Conservation (phyloP, 75 land plant genomes). For the Selaginella tamariscina region DNA sequence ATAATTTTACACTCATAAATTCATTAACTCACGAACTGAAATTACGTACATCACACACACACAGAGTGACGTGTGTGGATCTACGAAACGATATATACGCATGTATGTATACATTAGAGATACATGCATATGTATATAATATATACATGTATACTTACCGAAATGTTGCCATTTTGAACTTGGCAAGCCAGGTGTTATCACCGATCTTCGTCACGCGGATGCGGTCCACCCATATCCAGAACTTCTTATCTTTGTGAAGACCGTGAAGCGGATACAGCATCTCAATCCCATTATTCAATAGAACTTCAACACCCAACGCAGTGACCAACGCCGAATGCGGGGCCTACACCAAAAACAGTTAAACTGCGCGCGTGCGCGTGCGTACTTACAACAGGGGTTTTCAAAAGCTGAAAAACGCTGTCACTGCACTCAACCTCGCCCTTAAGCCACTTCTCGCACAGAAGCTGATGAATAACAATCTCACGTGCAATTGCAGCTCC, state of each 20-base stretch:
- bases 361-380: background rate
- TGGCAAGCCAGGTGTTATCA: constrained; percentile 58
- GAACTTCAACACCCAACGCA: constrained; percentile 53
- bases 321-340: constrained; percentile 24
- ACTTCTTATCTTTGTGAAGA: constrained; percentile 45
- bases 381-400: constrained; percentile 39
- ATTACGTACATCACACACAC: background rate
- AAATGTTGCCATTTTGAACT: constrained; percentile 72
- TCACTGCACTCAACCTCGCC: constrained; percentile 54
- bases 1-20: background rate
- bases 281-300: constrained; percentile 32
- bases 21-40: background rate
- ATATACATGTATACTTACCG: constrained; percentile 25
- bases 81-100: no score
- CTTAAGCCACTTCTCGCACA: constrained; percentile 74
- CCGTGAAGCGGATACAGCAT: constrained; percentile 41
- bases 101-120: no score
- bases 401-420: constrained; percentile 29
- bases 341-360: background rate
- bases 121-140: no score
- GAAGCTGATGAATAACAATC: constrained; percentile 65
- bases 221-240: constrained; percentile 67
- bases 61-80: background rate
- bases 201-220: constrained; percentile 35
- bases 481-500: constrained; percentile 28